Evolutionary conservation across 768 basidiomycete genomes (phyloP), one percentile per base, ranked within the genome.

Genomic region (Cytidiella melzeri): DNA sequence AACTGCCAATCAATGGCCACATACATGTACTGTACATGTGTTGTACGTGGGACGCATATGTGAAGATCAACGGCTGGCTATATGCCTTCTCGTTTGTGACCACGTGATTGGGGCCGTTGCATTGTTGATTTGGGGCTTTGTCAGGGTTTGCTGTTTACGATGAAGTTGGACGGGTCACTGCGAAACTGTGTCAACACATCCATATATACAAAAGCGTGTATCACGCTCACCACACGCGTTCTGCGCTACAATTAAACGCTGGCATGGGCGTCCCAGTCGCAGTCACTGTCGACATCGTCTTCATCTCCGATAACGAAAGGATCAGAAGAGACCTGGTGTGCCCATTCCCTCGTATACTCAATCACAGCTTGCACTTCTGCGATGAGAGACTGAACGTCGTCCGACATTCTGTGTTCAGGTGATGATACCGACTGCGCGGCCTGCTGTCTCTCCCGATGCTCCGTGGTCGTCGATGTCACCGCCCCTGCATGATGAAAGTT

Each of bases 291-390:
- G 12, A 18, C 45, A 9, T 55, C 52, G 28, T 39, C 47, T 11
- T 47, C 48, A 25, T 54, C 54, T 7, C 34, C 54, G 28, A 55
- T 48, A 10, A 55, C 54, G 36, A 55, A 55, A 3, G 30, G 26
- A 19, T 38, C 28, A 23, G 26, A 24, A 10, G 13, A 24, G 23
- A 9, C 20, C 20, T 45, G 36, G 21, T 19, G 20, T n/a, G 48
- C 48, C 41, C 20, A 41, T n/a, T 51, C 44, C 19, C 44, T 30
- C 9, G 30, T 37, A 19, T 27, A 38, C 36, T 51, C 30, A 10
- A 48, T 34, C 41, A 51, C 27, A 26, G 40, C 13, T 30, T 55
- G 40, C 13, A 54, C 45, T 48, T 54, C 48, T 19, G 25, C 43
- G 25, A 49, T 54, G 20, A 49, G 23, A 19, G 23, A 28, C 39